Evolutionary conservation across 2,329 filamentous ascomycete species (phyloP).

Genomic region (Ophiobolus disseminans): DNA sequence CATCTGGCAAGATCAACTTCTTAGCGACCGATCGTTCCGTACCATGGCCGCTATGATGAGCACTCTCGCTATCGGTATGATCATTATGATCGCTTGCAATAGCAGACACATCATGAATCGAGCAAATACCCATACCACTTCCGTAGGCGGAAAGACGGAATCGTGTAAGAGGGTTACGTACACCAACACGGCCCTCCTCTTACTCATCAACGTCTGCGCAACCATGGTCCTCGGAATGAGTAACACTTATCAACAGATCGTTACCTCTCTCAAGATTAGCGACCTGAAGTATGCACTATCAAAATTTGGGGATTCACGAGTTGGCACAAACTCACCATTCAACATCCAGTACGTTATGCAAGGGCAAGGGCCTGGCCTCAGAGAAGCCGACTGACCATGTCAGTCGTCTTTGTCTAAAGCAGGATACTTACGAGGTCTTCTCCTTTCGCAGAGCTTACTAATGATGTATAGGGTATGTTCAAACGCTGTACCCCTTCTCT

Average conservation of each 20-base stretch:
- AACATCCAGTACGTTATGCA: no score
- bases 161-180: slow-evolving; percentile 27
- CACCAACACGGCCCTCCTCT: slow-evolving; percentile 29
- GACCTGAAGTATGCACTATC: slow-evolving; percentile 34
- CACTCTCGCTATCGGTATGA: slow-evolving; percentile 22
- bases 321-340: slow-evolving; percentile 44
- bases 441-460: no score
- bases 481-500: no score
- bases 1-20: slow-evolving; percentile 39
- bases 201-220: slow-evolving; percentile 39
- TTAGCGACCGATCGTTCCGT: slow-evolving; percentile 37
- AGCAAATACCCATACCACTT: slow-evolving; percentile 30
- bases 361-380: no score
- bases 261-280: slow-evolving; percentile 33
- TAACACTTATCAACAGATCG: slow-evolving; percentile 43
- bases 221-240: slow-evolving; percentile 43
- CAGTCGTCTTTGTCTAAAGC: no score
- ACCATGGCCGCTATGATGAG: slow-evolving; percentile 34
- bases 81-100: slow-evolving; percentile 27
- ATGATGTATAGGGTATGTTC: no score
- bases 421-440: no score
- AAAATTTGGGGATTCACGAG: slow-evolving; percentile 39
- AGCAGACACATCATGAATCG: slow-evolving; percentile 18
- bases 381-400: no score
- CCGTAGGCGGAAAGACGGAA: slow-evolving; percentile 24